phyloP scores from a whole-genome alignment of 495 filamentous ascomycete species.

The Penicillium argentinense region DNA sequence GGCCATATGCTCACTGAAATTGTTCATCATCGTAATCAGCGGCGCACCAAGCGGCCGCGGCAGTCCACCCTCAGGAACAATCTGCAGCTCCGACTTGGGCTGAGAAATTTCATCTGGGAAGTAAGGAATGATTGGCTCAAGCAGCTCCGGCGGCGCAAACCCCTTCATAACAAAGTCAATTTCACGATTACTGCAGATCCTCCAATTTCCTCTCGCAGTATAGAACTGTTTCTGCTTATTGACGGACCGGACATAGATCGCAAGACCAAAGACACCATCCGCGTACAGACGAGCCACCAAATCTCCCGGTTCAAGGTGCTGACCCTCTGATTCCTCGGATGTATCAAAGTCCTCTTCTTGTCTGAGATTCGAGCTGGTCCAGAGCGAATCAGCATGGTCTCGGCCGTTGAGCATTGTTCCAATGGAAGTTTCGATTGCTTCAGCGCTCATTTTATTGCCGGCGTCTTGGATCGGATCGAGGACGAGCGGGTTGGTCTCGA shows the following conservation, averaged over 20 bases:
- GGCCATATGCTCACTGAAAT: slow-evolving; percentile 29
- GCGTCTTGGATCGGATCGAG: slow-evolving; percentile 38
- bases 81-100: slow-evolving; percentile 42
- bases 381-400: slow-evolving; percentile 27
- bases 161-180: slow-evolving; percentile 62
- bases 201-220: slow-evolving; percentile 70
- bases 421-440: slow-evolving; percentile 17
- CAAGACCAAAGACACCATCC: slow-evolving; percentile 53
- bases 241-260: slow-evolving; percentile 66
- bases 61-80: slow-evolving; percentile 42
- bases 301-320: slow-evolving; percentile 66
- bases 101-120: slow-evolving; percentile 53
- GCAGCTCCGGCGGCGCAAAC: slow-evolving; percentile 57
- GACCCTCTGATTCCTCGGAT: slow-evolving; percentile 37
- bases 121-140: slow-evolving; percentile 60
- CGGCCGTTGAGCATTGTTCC: slow-evolving; percentile 47
- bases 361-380: slow-evolving; percentile 25
- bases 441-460: slow-evolving; percentile 10
- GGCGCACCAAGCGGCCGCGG: slow-evolving; percentile 37
- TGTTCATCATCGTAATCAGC: slow-evolving; percentile 32
- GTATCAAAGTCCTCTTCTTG: slow-evolving; percentile 33
- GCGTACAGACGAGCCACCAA: slow-evolving; percentile 58
- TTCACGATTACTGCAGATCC: slow-evolving; percentile 45
- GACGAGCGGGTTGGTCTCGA: slow-evolving; percentile 29
- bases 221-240: slow-evolving; percentile 69